phyloP scores from a whole-genome alignment of 176 grass and related monocot genomes.

The Alopecurus myosuroides region DNA sequence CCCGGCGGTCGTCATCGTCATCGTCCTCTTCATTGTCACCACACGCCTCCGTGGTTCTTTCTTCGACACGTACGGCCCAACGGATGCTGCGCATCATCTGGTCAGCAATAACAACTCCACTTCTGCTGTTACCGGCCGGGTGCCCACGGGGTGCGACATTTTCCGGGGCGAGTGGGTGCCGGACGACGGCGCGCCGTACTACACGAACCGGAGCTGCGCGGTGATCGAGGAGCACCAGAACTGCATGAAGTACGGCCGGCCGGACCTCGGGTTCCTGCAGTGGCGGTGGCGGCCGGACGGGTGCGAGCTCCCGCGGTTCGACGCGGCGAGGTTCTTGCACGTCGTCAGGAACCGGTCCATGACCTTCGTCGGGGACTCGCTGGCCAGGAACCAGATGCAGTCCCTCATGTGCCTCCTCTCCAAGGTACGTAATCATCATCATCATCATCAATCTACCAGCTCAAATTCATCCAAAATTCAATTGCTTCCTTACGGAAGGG shows the following conservation, averaged over 20 bases:
- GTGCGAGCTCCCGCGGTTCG: constrained; percentile 51
- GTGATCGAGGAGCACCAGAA: constrained; percentile 63
- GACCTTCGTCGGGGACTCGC: constrained; percentile 65
- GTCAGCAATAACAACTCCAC: background rate
- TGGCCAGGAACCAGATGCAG: constrained; percentile 66
- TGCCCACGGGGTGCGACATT: constrained; percentile 39
- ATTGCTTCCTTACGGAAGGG: background rate
- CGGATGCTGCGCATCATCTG: background rate
- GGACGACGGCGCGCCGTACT: constrained; percentile 49
- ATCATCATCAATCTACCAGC: background rate
- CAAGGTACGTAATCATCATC: background rate
- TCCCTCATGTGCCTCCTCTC: constrained; percentile 69
- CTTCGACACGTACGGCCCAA: background rate
- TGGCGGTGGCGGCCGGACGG: constrained; percentile 47
- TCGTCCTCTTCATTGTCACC: background rate
- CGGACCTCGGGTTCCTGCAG: constrained; percentile 50
- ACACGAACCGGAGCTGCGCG: constrained; percentile 54
- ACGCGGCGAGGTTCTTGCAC: constrained; percentile 38
- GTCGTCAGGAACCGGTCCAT: constrained; percentile 35
- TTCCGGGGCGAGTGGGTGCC: constrained; percentile 66
- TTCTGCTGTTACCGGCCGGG: background rate
- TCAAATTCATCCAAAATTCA: background rate
- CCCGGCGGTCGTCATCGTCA: background rate
- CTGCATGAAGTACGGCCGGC: constrained; percentile 59
- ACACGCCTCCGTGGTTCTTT: background rate